phyloP scores from a whole-genome alignment of 805 yeast genomes.

The Metschnikowia drakensbergensis region DNA sequence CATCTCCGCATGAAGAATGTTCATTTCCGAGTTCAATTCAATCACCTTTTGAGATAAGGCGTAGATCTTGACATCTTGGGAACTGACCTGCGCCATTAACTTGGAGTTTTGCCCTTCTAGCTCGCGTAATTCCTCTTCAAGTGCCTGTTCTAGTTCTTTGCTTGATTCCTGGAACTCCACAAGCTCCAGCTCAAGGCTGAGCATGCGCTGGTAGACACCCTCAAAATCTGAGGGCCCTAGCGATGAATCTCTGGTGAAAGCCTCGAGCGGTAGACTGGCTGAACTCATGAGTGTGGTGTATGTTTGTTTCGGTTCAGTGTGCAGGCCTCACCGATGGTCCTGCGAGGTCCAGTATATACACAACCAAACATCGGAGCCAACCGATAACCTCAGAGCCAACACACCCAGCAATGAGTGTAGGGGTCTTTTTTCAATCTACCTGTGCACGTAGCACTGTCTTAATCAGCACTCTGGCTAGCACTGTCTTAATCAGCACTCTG shows the following conservation, averaged over 20 bases:
- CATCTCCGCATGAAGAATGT: conserved; percentile 14
- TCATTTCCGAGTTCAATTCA: conserved; percentile 21
- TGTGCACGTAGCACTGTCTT: too few relatives aligned
- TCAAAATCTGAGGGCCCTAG: conserved; percentile 6
- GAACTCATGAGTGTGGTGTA: conserved; percentile 3
- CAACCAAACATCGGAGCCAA: not conserved
- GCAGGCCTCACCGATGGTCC: not conserved
- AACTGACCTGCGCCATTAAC: conserved; percentile 16
- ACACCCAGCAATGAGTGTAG: too few relatives aligned
- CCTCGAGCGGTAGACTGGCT: conserved; percentile 3
- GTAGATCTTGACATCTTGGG: conserved; percentile 20
- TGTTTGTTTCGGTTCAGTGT: conserved; percentile 2
- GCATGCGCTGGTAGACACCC: conserved; percentile 21
- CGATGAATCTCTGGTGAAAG: not conserved
- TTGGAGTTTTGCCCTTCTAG: conserved; percentile 26
- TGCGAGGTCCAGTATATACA: not conserved
- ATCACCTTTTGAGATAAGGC: conserved; percentile 16
- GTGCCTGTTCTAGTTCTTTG: conserved; percentile 42
- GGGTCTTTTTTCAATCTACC: too few relatives aligned
- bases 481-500: too few relatives aligned
- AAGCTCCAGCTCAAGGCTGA: conserved; percentile 37
- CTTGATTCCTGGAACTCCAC: conserved; percentile 42
- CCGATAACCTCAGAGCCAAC: too few relatives aligned
- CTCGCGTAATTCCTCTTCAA: conserved; percentile 40
- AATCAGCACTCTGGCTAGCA: too few relatives aligned